Percentiles rank a stretch among this genome's conserved stretches.
These are phyloP conservation scores for Aechmea fasciata DNA, from an alignment of 176 grass and related monocot species.

Conservation along the genomic window DNA sequence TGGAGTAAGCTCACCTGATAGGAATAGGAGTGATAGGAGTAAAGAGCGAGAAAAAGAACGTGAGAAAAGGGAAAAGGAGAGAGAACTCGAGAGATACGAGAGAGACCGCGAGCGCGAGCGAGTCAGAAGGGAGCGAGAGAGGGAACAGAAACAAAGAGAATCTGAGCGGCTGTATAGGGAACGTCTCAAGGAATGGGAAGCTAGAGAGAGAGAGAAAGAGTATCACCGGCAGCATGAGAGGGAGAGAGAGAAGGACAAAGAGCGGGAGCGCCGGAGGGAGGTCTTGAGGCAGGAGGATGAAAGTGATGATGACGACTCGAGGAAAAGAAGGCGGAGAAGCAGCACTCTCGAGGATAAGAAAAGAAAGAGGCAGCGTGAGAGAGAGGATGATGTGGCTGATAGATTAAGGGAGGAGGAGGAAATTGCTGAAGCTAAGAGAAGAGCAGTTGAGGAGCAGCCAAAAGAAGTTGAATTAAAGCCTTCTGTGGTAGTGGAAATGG, in stretches of 20 bases:
- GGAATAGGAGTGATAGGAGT: conserved; percentile 50
- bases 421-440: conserved; percentile 66
- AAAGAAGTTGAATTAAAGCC: conserved; percentile 39
- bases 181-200: conserved; percentile 83
- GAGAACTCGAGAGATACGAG: conserved; percentile 67
- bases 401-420: conserved; percentile 77
- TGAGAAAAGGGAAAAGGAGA: conserved; percentile 58
- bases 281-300: conserved; percentile 86
- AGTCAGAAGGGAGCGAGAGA: conserved; percentile 85
- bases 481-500: background rate
- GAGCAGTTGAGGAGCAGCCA: conserved; percentile 42
- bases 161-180: conserved; percentile 66
- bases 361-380: conserved; percentile 79
- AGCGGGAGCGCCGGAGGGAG: conserved; percentile 73
- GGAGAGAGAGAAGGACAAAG: conserved; percentile 72
- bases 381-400: conserved; percentile 72
- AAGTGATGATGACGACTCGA: conserved; percentile 76
- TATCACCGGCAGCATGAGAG: conserved; percentile 67
- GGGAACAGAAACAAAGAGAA: conserved; percentile 66
- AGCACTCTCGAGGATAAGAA: conserved; percentile 57
- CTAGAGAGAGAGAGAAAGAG: conserved; percentile 88
- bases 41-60: conserved; percentile 26
- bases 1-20: conserved; percentile 73
- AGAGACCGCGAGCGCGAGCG: conserved; percentile 70
- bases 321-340: conserved; percentile 69